Evolutionary conservation across 805 yeast species (phyloP).

Genomic region (Helenozyma rhizophorensis): DNA sequence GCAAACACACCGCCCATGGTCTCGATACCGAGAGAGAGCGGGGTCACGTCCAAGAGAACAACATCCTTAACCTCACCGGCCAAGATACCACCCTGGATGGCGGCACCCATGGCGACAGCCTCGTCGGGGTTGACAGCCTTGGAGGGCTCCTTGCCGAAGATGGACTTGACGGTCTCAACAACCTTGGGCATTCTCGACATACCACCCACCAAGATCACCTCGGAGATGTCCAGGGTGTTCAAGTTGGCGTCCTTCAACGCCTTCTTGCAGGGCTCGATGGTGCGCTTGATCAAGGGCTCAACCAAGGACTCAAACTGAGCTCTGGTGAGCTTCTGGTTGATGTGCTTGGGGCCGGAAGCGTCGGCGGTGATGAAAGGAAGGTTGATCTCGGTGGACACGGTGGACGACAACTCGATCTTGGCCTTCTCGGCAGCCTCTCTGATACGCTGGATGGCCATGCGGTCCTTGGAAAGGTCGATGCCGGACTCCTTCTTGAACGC

Average conservation of each 20-base stretch:
- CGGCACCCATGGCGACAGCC: constrained; percentile 95
- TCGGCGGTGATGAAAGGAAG: constrained; percentile 86
- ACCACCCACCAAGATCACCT: constrained; percentile 85
- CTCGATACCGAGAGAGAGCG: constrained; percentile 92
- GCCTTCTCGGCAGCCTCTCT: constrained; percentile 74
- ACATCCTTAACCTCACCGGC: constrained; percentile 95
- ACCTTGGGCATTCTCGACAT: constrained; percentile 93
- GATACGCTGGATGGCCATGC: constrained; percentile 67
- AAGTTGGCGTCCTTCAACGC: constrained; percentile 79
- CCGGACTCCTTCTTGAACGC: constrained; percentile 74
- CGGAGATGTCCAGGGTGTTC: constrained; percentile 62
- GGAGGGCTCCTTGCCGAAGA: constrained; percentile 81
- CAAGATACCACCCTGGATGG: constrained; percentile 94
- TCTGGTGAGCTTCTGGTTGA: constrained; percentile 64
- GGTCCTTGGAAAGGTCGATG: constrained; percentile 44
- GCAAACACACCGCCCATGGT: constrained; percentile 98
- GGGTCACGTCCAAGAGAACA: constrained; percentile 82
- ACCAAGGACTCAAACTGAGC: constrained; percentile 64
- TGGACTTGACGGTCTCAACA: constrained; percentile 64
- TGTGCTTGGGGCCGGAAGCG: constrained; percentile 76
- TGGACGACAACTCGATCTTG: constrained; percentile 77
- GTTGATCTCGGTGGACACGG: constrained; percentile 68
- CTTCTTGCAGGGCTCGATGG: constrained; percentile 73
- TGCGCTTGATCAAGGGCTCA: constrained; percentile 65
- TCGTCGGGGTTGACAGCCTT: constrained; percentile 94